Base-by-base conservation (phyloP, 345 rosid genomes). In the Brassica rapa region DNA sequence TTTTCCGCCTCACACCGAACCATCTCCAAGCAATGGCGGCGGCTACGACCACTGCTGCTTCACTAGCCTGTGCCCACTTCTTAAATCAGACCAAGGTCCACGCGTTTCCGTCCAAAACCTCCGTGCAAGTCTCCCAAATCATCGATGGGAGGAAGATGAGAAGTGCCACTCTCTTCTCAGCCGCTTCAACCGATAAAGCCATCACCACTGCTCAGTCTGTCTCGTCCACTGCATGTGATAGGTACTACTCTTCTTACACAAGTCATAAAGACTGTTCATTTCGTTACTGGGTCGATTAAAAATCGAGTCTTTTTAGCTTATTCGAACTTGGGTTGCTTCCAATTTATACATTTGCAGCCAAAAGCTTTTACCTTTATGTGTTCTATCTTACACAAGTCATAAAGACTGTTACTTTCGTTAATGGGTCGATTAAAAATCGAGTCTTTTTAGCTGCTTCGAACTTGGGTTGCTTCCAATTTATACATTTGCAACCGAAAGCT, bases 1-100 rank as follows among this genome's bases (percentile, higher is more conserved):
- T 75, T 75, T 56, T 80, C 76, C 72, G 80, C 76, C 76, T 74
- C 82, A 7, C 79, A 80, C 60, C 53, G 1, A 62, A 63, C 66
- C 51, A 68, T 53, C 46, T 73, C 51, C 19, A 73, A 46, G 6
- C 73, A 76, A 81, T 81, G 83, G 80, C 80, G 64, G 73, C 83
- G 30, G 59, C 80, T 21, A 21, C 73, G 21, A 59, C 71, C 4
- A 5, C 66, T 67, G 29, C 80, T 63, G 63, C 75, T 41, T 74
- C 83, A 64, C 1, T 43, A 21, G 19, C 76, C 24, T 53, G 33
- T 59, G n/a, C 27, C 23, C 77, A 66, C 6, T 57, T 76, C 60
- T 63, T 49, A 33, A 65, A 66, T 24, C 80, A 12, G 64, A 80
- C 6, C 57, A 71, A 33, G 37, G 14, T 1, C 27, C 9, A 46